phyloP scores from a whole-genome alignment of 306 rosid genomes.

The Canavalia ensiformis region DNA sequence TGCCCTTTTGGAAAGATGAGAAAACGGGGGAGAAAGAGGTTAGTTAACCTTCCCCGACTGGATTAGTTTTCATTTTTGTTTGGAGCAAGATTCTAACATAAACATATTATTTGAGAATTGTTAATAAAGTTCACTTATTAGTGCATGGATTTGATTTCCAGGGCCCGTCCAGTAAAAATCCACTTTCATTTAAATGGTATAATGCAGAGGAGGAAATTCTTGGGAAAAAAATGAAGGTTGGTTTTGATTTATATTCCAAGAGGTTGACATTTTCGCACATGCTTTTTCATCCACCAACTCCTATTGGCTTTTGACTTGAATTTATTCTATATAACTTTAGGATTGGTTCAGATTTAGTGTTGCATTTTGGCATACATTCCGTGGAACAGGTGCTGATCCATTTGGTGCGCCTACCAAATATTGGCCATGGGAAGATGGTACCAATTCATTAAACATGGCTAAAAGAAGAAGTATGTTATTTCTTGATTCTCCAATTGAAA shows the following conservation, averaged over 20 bases:
- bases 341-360: constrained; percentile 98
- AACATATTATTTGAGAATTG: neutral
- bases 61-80: neutral
- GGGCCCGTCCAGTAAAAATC: constrained; percentile 93
- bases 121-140: neutral
- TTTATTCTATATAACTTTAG: constrained; percentile 49
- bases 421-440: constrained; percentile 99
- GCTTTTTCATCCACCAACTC: neutral
- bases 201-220: constrained; percentile 85
- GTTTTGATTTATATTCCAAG: constrained; percentile 40
- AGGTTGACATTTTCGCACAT: neutral
- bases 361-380: constrained; percentile 99
- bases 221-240: constrained; percentile 98
- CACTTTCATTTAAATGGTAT: constrained; percentile 85
- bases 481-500: constrained; percentile 4
- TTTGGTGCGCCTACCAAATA: constrained; percentile 87
- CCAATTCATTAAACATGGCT: constrained; percentile 90
- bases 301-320: constrained; percentile 43
- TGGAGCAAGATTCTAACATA: neutral
- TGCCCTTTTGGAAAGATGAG: neutral
- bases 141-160: constrained; percentile 42
- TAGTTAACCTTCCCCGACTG: neutral
- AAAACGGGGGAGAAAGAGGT: neutral
- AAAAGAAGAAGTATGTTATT: constrained; percentile 85
- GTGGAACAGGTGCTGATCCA: constrained; percentile 92